Evolutionary conservation across 768 basidiomycete genomes (phyloP).

Genomic region (Podaxis sp.): DNA sequence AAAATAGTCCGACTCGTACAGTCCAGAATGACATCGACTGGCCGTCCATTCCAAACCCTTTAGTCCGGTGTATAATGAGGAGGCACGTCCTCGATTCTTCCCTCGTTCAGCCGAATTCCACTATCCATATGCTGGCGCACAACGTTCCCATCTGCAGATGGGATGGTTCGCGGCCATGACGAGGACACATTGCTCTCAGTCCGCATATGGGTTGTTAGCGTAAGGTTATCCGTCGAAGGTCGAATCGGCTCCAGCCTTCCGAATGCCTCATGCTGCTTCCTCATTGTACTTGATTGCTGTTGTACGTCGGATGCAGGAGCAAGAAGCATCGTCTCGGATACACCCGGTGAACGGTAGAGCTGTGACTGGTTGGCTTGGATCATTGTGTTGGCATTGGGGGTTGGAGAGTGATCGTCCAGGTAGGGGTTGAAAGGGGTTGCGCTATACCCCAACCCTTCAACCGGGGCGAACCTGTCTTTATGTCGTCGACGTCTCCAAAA

Average conservation of each 20-base stretch:
- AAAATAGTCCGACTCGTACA: background rate
- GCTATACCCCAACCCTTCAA: background rate
- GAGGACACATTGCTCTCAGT: background rate
- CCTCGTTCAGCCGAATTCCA: background rate
- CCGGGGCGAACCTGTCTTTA: background rate
- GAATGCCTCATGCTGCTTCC: background rate
- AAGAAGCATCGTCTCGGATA: background rate
- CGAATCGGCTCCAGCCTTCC: background rate
- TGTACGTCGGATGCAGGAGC: background rate
- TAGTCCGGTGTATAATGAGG: conserved; percentile 1
- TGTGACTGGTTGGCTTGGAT: background rate
- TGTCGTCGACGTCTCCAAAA: conserved; percentile 16
- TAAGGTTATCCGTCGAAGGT: background rate
- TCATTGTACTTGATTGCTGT: background rate
- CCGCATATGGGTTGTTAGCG: background rate
- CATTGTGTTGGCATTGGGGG: background rate
- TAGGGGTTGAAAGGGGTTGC: background rate
- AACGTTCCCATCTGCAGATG: background rate
- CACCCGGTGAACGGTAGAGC: background rate
- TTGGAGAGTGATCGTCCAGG: background rate
- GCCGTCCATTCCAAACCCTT: background rate
- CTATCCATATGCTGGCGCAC: background rate
- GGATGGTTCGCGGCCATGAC: background rate
- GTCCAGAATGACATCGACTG: background rate
- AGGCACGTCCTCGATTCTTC: background rate